Base-by-base conservation (phyloP, 2,329 filamentous ascomycete species). In the Alternaria viburni region DNA sequence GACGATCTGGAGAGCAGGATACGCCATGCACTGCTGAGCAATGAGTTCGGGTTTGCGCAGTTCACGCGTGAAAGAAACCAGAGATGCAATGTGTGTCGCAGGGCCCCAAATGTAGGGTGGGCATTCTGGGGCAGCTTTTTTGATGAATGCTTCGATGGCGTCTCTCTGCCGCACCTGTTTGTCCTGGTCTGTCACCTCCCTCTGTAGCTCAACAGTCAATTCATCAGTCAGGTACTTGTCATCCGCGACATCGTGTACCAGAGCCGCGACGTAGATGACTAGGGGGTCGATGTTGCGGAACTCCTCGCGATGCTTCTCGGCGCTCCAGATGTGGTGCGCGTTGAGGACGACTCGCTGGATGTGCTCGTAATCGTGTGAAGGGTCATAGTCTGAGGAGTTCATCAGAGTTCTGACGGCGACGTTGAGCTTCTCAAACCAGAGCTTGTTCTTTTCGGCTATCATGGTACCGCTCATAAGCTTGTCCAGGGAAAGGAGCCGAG, bases 351-450 rank as follows among this genome's bases (percentile, higher is more conserved):
- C 93, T 55, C 93, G 90, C 70, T 88, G 83, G 72, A 97, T 91
- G 79, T 97, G 93, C 66, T 87, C 84, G 83, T 92, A 96, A 82
- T 96, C 92, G 82, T 97, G 93, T 4, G 92, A 95, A 50, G 88
- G 87, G 79, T 96, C 93, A 81, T 93, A 93, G 66, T 87, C 84
- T 49, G 87, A 84, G 90, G 94, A 95, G 83, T 91, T 93, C 59
- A 71, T 72, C 51, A 68, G 62, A 2, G 49, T 36, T n/a, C 65
- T 58, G 11, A 73, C 67, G 6, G 62, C 63, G 11, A 61, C 30
- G 45, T 85, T 82, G 74, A 74, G 67, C 23, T 59, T 63, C 23
- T 51, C 45, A 25, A 73, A 75, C 61, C 69, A 61, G 12, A 6
- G 19, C 21, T 19, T 46, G 15, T 55, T 30, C 11, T 49, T 57